These are phyloP conservation scores for Limtongia smithiae DNA, from an alignment of 805 yeast species.

Conservation along the genomic window DNA sequence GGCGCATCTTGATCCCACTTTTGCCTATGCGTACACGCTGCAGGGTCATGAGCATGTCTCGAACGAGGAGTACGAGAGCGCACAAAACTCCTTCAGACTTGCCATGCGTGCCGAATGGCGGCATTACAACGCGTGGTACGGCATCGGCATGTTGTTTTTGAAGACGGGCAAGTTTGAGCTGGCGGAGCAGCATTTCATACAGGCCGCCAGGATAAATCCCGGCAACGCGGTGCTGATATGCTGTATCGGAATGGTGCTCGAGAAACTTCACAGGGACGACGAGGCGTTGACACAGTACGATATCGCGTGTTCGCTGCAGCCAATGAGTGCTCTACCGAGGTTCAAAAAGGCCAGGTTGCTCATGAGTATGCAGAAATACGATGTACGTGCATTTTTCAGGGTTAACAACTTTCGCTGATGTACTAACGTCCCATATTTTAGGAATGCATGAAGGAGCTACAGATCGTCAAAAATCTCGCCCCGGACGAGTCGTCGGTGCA, in stretches of 20 bases:
- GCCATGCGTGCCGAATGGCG: slow-evolving; percentile 74
- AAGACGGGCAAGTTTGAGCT: slow-evolving; percentile 77
- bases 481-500: slow-evolving; percentile 96
- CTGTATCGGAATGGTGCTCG: slow-evolving; percentile 91
- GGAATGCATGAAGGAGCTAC: slow-evolving; percentile 71
- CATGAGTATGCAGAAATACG: slow-evolving; percentile 63
- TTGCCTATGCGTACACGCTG: slow-evolving; percentile 85
- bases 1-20: slow-evolving; percentile 58
- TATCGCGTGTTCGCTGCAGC: slow-evolving; percentile 78
- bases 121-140: slow-evolving; percentile 93
- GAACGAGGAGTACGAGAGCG: slow-evolving; percentile 86
- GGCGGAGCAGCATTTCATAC: slow-evolving; percentile 83
- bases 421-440: slow-evolving; percentile 37
- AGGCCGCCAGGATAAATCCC: slow-evolving; percentile 86
- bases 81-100: slow-evolving; percentile 73
- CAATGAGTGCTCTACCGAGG: slow-evolving; percentile 76
- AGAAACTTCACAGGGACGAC: slow-evolving; percentile 62
- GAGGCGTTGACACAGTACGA: slow-evolving; percentile 80
- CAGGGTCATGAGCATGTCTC: slow-evolving; percentile 90
- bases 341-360: slow-evolving; percentile 84
- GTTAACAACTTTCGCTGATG: no score
- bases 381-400: slow-evolving; percentile 1
- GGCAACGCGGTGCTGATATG: slow-evolving; percentile 83
- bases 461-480: slow-evolving; percentile 65
- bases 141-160: slow-evolving; percentile 89